Evolutionary conservation across 2,329 filamentous ascomycete species (phyloP).

Genomic region (Coniella lustricola): DNA sequence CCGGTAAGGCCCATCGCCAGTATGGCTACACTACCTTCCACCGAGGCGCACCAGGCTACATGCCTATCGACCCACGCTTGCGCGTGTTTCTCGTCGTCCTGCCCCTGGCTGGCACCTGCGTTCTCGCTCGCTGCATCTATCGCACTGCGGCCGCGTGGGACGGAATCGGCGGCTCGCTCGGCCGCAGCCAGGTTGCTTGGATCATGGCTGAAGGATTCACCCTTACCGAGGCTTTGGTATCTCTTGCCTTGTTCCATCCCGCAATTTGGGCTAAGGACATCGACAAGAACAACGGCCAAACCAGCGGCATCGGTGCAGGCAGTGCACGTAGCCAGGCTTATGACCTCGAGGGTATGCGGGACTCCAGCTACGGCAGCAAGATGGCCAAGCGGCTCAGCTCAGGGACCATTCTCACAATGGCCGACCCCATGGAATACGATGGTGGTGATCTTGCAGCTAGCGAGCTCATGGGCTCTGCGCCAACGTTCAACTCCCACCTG

Average conservation of each 20-base stretch:
- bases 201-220: slow-evolving; percentile 25
- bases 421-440: not conserved
- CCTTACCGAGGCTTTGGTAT: slow-evolving; percentile 23
- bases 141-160: slow-evolving; percentile 21
- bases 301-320: not conserved
- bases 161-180: slow-evolving; percentile 21
- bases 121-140: slow-evolving; percentile 23
- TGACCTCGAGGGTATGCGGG: not conserved
- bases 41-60: slow-evolving; percentile 18
- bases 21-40: slow-evolving; percentile 18
- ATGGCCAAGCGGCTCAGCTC: slow-evolving; percentile 8
- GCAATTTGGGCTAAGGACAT: slow-evolving; percentile 18
- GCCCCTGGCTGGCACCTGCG: slow-evolving; percentile 19
- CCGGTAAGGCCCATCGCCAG: slow-evolving; percentile 17
- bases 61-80: slow-evolving; percentile 21
- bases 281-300: not conserved
- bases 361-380: not conserved
- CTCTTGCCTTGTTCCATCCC: slow-evolving; percentile 24
- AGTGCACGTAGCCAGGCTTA: not conserved
- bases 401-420: slow-evolving; percentile 6
- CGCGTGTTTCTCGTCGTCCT: slow-evolving; percentile 23
- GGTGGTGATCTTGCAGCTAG: not conserved
- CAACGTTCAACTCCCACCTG: slow-evolving; percentile 5
- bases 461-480: not conserved
- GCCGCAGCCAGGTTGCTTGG: slow-evolving; percentile 23